Base-by-base conservation (phyloP, 441 rosid genomes). In the Biscutella laevigata region DNA sequence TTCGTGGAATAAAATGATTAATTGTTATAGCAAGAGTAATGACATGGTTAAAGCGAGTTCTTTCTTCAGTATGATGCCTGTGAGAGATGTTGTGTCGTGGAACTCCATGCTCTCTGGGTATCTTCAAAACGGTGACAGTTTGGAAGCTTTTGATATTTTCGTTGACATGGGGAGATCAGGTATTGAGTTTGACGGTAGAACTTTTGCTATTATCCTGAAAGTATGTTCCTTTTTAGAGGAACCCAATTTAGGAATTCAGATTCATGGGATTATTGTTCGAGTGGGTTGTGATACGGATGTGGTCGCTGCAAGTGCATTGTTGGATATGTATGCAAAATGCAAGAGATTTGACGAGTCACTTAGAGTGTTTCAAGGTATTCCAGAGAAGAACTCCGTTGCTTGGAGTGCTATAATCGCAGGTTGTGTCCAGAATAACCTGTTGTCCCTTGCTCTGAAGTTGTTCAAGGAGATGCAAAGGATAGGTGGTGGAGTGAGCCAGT, bases 361-460 rank as follows among this genome's bases (percentile, higher is more conserved):
- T 53, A 57, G 40, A 49, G 70, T 87, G 27, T 89, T 89, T 66
- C 16, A 32, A 10, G 73, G 69, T 62, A 76, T 89, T 59, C 72
- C 88, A 2, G 80, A 62, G 59, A 81, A 70, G 73, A 91, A 91
- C 36, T 71, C 77, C 67, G 81, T 91, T 58, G 77, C 85, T 4
- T 91, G 96, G 98, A 83, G 95, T 49, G 88, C 96, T 33, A 60
- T 79, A 25, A 87, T 91, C 14, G 95, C 98, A 0, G 88, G 86
- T 35, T 85, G 84, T 56, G 81, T 78, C 72, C 95, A 83, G 64
- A 91, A 83, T 66, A 63, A 70, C 59, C 43, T 62, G 49, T 37
- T 69, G 44, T 12, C 61, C 48, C 54, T 62, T 60, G 82, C 86
- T 51, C 56, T 91, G 37, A 68, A 81, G 57, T 46, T 85, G 43